Evolutionary conservation across 1,284 basidiomycete species (phyloP).

Genomic region (Coniophora puteana): DNA sequence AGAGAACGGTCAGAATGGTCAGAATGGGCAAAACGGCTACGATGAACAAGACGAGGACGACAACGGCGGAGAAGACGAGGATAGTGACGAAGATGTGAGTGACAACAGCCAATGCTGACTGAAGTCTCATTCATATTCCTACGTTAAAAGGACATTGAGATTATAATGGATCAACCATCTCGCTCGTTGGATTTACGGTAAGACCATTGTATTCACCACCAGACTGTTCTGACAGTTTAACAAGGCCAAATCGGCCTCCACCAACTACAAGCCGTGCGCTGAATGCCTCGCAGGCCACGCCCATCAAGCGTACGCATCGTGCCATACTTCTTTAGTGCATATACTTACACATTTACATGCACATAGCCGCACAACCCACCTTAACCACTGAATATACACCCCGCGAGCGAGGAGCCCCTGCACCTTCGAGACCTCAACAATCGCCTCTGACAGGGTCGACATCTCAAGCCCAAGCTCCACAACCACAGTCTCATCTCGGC

Average conservation of each 20-base stretch:
- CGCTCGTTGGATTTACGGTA: conserved; percentile 75
- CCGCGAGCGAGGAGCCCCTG: conserved; percentile 57
- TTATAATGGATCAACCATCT: conserved; percentile 70
- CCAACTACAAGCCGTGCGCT: conserved; percentile 19
- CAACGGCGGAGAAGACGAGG: conserved; percentile 30
- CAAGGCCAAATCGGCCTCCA: conserved; percentile 27
- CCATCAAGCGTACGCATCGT: conserved; percentile 27
- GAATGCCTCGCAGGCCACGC: conserved; percentile 16
- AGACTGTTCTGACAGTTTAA: conserved; percentile 7
- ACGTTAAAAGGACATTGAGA: conserved; percentile 62
- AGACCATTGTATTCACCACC: conserved; percentile 13
- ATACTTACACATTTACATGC: conserved; percentile 18
- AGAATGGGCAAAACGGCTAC: conserved; percentile 22
- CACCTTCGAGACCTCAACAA: conserved; percentile 21
- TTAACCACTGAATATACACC: conserved; percentile 91
- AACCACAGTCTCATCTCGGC: conserved; percentile 18
- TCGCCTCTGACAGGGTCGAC: conserved; percentile 15
- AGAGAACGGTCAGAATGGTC: conserved; percentile 28
- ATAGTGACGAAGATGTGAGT: conserved; percentile 43
- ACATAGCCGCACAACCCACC: conserved; percentile 49
- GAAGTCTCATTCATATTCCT: conserved; percentile 10
- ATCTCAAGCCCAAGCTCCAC: conserved; percentile 16
- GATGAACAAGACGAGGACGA: conserved; percentile 23
- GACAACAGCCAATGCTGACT: background rate
- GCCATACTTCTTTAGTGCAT: background rate